phyloP scores from a whole-genome alignment of 495 filamentous ascomycete genomes.

The Lophiotrema nucula region DNA sequence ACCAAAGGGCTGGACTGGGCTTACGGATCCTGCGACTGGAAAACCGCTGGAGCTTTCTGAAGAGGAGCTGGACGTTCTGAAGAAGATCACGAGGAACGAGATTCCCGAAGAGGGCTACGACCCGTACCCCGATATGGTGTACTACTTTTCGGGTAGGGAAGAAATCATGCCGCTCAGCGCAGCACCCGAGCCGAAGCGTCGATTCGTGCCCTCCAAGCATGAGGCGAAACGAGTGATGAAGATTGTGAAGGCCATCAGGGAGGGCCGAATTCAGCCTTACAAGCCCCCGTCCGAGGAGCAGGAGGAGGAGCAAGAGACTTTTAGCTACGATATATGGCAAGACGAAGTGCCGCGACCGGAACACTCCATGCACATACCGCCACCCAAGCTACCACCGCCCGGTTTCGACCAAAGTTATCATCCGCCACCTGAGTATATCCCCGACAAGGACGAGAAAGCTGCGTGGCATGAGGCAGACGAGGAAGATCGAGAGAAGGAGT shows the following conservation, averaged over 20 bases:
- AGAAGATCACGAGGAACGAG: constrained; percentile 88
- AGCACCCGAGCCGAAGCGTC: constrained; percentile 91
- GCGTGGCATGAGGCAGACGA: constrained; percentile 86
- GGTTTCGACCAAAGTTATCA: constrained; percentile 95
- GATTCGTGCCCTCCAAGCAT: constrained; percentile 96
- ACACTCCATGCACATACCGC: constrained; percentile 93
- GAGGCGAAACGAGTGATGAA: constrained; percentile 98
- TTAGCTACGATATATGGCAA: constrained; percentile 88
- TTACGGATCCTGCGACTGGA: constrained; percentile 89
- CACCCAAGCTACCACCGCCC: constrained; percentile 89
- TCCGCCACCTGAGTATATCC: constrained; percentile 92
- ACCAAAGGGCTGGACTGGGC: constrained; percentile 96
- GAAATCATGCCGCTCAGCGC: constrained; percentile 94
- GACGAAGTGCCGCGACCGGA: constrained; percentile 80
- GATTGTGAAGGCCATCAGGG: constrained; percentile 89
- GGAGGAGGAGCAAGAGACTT: constrained; percentile 59
- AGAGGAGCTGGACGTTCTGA: constrained; percentile 84
- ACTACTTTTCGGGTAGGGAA: constrained; percentile 86
- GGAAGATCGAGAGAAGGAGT: constrained; percentile 88
- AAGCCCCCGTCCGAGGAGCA: constrained; percentile 72
- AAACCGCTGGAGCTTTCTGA: constrained; percentile 84
- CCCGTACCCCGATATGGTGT: constrained; percentile 83
- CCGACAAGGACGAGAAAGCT: constrained; percentile 77
- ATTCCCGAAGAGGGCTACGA: constrained; percentile 83
- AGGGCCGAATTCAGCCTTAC: constrained; percentile 91